phyloP scores from a whole-genome alignment of 495 filamentous ascomycete species.

The Penicillium alfredii region DNA sequence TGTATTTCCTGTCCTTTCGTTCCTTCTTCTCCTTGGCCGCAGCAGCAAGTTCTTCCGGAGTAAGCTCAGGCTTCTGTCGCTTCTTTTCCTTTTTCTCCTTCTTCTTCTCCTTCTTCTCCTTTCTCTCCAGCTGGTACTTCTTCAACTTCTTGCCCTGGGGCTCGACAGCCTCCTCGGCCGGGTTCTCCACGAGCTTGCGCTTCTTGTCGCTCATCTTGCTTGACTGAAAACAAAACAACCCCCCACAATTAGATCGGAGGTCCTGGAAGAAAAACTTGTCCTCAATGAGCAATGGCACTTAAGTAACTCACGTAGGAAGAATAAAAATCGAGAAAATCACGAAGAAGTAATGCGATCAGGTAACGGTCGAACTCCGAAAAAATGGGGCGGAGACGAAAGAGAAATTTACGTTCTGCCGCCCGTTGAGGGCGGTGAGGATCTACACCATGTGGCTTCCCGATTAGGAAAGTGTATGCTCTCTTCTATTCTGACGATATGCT shows the following conservation, averaged over 20 bases:
- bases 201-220: slow-evolving; percentile 41
- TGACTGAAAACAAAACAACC: too few species aligned
- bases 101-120: slow-evolving; percentile 18
- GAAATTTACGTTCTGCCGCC: slow-evolving; percentile 23
- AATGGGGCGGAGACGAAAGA: slow-evolving; percentile 25
- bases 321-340: not conserved
- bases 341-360: slow-evolving; percentile 4
- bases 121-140: slow-evolving; percentile 28
- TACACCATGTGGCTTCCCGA: not conserved
- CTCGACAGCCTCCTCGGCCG: slow-evolving; percentile 21
- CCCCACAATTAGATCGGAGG: too few species aligned
- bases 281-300: not conserved
- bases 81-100: slow-evolving; percentile 20
- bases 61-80: slow-evolving; percentile 12
- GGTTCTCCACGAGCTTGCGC: slow-evolving; percentile 37
- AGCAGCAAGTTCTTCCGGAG: too few species aligned
- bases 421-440: slow-evolving; percentile 15
- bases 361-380: slow-evolving; percentile 22
- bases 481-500: too few species aligned
- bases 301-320: not conserved
- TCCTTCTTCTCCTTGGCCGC: slow-evolving; percentile 13
- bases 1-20: slow-evolving; percentile 3
- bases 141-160: slow-evolving; percentile 39
- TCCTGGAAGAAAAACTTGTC: too few species aligned
- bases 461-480: not conserved